phyloP scores from a whole-genome alignment of 2,329 filamentous ascomycete genomes.

The Claviceps purpurea region DNA sequence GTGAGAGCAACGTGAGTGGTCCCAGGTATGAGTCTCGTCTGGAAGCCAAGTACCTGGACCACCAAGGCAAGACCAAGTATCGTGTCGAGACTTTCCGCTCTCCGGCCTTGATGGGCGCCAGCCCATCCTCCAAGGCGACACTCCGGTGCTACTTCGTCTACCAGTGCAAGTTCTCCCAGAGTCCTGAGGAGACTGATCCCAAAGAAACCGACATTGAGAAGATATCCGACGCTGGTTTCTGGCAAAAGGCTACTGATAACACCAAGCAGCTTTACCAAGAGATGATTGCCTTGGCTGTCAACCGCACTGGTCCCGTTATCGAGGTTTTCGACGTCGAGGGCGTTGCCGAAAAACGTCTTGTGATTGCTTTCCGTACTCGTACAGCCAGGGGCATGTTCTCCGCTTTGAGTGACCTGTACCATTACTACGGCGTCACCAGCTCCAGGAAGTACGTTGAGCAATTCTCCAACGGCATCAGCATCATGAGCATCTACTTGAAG shows the following conservation, averaged over 20 bases:
- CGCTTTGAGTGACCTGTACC: conserved; percentile 87
- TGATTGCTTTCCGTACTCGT: conserved; percentile 86
- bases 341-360: conserved; percentile 81
- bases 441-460: conserved; percentile 97
- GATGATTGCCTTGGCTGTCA: conserved; percentile 75
- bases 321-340: conserved; percentile 95
- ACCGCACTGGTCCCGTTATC: conserved; percentile 83
- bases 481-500: conserved; percentile 90
- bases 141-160: conserved; percentile 98
- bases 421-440: conserved; percentile 95
- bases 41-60: conserved; percentile 89
- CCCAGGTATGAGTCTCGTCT: conserved; percentile 91
- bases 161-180: conserved; percentile 78
- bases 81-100: conserved; percentile 97
- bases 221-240: conserved; percentile 85
- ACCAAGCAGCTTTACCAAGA: conserved; percentile 94
- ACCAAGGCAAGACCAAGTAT: conserved; percentile 60
- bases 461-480: conserved; percentile 95
- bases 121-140: conserved; percentile 59
- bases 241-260: conserved; percentile 91
- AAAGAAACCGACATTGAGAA: conserved; percentile 81
- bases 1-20: conserved; percentile 59
- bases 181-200: conserved; percentile 53
- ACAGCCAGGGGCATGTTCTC: conserved; percentile 91
- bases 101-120: conserved; percentile 59